Evolutionary conservation across 2,329 filamentous ascomycete genomes (phyloP).

Genomic region (Trichoderma sp.): DNA sequence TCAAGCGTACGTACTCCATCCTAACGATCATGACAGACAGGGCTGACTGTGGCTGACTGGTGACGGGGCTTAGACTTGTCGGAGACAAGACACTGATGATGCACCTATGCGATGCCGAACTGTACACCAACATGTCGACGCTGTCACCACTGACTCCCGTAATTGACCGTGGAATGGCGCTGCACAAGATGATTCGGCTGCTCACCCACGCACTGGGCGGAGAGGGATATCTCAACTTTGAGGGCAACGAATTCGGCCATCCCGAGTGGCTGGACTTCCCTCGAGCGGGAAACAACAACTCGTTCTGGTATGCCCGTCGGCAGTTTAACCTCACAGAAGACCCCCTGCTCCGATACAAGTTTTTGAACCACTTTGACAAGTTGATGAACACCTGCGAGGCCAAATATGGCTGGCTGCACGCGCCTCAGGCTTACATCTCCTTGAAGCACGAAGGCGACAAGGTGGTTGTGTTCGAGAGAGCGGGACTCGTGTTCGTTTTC

Average conservation of each 20-base stretch:
- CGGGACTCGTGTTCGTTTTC: conserved; percentile 88
- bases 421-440: conserved; percentile 85
- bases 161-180: conserved; percentile 85
- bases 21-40: background rate
- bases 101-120: conserved; percentile 94
- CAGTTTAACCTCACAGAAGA: conserved; percentile 94
- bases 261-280: conserved; percentile 99
- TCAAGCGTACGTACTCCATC: conserved; percentile 74
- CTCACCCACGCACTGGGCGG: conserved; percentile 89
- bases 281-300: conserved; percentile 87
- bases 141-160: conserved; percentile 81
- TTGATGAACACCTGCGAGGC: conserved; percentile 86
- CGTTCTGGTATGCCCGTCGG: conserved; percentile 90
- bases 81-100: conserved; percentile 97
- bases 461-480: conserved; percentile 92
- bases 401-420: conserved; percentile 88
- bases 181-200: conserved; percentile 98
- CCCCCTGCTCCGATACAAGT: conserved; percentile 79
- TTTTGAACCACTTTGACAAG: conserved; percentile 90
- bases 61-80: conserved; percentile 65
- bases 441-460: conserved; percentile 94
- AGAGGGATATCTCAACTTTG: conserved; percentile 97
- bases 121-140: conserved; percentile 97
- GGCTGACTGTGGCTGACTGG: conserved; percentile 29
- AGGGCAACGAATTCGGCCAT: conserved; percentile 98